phyloP scores from a whole-genome alignment of 1,284 basidiomycete species.

The Taiwanofungus camphoratus region DNA sequence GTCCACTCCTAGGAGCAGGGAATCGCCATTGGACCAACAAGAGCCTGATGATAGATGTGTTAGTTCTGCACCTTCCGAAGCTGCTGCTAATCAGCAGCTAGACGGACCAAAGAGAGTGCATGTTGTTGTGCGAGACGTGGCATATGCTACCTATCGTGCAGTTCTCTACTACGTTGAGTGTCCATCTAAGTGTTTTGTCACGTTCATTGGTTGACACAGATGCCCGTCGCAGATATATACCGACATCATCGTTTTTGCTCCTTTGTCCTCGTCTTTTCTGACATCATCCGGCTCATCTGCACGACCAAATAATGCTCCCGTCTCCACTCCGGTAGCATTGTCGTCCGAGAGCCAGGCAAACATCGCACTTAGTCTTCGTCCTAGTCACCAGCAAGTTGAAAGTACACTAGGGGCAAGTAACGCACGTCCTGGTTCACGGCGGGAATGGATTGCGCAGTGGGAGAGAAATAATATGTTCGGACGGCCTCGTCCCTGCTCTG shows the following conservation, averaged over 20 bases:
- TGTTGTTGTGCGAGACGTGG: conserved; percentile 70
- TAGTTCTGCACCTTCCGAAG: no score
- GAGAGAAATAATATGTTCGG: conserved; percentile 44
- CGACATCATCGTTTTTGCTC: conserved; percentile 79
- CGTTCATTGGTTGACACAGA: not conserved
- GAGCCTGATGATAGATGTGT: no score
- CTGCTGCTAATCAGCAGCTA: not conserved
- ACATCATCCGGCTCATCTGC: conserved; percentile 22
- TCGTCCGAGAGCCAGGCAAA: conserved; percentile 32
- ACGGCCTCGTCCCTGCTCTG: conserved; percentile 74
- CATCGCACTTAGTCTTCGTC: conserved; percentile 15
- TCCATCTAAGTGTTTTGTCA: conserved; percentile 3
- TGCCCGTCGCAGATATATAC: conserved; percentile 68
- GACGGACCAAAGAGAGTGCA: conserved; percentile 45
- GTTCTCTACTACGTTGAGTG: conserved; percentile 73
- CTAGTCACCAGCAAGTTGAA: conserved; percentile 17
- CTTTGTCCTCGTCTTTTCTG: conserved; percentile 67
- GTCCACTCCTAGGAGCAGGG: conserved; percentile 23
- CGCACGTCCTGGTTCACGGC: conserved; percentile 37
- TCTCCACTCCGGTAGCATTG: conserved; percentile 16
- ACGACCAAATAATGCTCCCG: not conserved
- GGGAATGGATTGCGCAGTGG: conserved; percentile 67
- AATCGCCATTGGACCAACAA: conserved; percentile 6
- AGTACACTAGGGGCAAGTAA: conserved; percentile 12
- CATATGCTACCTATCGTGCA: conserved; percentile 79